A percentile compares a stretch with the other conserved stretches of the same genome.
These are phyloP conservation scores for Pelargonium exstipulatum DNA, from an alignment of 441 rosid genomes.

Conservation along the genomic window DNA sequence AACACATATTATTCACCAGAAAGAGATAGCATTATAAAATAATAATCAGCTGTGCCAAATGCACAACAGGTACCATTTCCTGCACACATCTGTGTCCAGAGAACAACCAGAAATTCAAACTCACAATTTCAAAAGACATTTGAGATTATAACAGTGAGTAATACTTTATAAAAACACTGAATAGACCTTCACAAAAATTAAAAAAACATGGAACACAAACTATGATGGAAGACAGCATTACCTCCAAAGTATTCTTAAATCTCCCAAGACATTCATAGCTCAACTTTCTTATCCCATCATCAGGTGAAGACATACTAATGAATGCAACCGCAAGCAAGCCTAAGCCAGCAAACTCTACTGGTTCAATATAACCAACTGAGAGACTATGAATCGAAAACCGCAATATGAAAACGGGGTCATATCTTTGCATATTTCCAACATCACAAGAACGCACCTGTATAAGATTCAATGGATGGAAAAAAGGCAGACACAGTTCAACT, in stretches of 20 bases:
- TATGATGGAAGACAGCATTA: constrained; percentile 29
- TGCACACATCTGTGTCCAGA: not conserved
- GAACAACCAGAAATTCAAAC: constrained; percentile 7
- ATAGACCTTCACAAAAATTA: not conserved
- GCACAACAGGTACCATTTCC: not conserved
- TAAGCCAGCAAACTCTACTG: constrained; percentile 71
- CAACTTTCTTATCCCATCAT: constrained; percentile 72
- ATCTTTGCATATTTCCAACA: constrained; percentile 36
- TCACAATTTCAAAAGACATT: not conserved
- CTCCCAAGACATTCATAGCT: constrained; percentile 66
- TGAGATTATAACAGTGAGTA: not conserved
- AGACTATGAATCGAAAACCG: constrained; percentile 60
- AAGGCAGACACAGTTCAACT: not conserved
- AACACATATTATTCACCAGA: constrained; percentile 14
- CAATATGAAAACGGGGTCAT: constrained; percentile 85
- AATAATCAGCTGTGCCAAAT: not conserved
- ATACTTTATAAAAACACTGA: not conserved
- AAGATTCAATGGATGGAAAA: constrained; percentile 14
- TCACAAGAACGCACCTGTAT: constrained; percentile 43
- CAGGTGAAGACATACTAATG: constrained; percentile 77
- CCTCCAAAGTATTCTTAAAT: constrained; percentile 67
- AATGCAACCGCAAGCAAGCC: constrained; percentile 90
- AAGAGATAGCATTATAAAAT: not conserved
- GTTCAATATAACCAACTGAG: constrained; percentile 62
- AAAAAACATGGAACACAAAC: not conserved